Percentiles rank a stretch among this genome's conserved stretches.
These are phyloP conservation scores for Glycine latifolia DNA, from an alignment of 306 rosid species.

Conservation along the genomic window DNA sequence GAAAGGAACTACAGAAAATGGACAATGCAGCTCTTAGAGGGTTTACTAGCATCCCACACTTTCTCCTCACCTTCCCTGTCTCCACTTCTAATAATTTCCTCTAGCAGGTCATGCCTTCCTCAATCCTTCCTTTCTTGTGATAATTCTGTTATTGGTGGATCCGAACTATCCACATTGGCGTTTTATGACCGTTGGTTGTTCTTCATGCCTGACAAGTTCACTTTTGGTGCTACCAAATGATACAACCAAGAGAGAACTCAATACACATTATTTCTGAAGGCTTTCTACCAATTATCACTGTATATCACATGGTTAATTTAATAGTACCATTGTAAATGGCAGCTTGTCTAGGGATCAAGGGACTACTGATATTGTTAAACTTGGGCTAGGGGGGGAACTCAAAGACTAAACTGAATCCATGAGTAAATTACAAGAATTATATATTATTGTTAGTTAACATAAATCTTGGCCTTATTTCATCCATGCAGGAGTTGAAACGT, in stretches of 20 bases:
- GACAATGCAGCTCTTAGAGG: no score
- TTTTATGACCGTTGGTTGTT: neutral
- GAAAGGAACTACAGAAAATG: constrained; percentile 16
- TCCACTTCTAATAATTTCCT: neutral
- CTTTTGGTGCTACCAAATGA: neutral
- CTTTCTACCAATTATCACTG: neutral
- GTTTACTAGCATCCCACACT: neutral
- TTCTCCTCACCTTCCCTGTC: neutral
- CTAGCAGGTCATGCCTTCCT: neutral
- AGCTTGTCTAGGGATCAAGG: neutral
- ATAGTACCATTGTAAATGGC: neutral
- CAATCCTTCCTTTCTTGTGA: neutral
- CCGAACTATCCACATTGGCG: neutral
- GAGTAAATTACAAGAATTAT: neutral
- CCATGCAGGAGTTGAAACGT: constrained; percentile 79
- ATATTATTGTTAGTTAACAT: neutral
- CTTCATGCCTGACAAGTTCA: neutral
- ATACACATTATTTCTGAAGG: neutral
- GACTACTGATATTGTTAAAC: neutral
- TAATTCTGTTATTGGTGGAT: constrained; percentile 1
- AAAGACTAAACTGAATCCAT: neutral
- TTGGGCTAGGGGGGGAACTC: no score
- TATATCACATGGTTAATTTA: neutral
- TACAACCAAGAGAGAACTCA: neutral
- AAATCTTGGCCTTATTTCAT: constrained; percentile 34